Percentiles rank a stretch among this genome's conserved stretches.
Conservation (phyloP, 352 stramenopile species). For the Globisporangium camurandrum region DNA sequence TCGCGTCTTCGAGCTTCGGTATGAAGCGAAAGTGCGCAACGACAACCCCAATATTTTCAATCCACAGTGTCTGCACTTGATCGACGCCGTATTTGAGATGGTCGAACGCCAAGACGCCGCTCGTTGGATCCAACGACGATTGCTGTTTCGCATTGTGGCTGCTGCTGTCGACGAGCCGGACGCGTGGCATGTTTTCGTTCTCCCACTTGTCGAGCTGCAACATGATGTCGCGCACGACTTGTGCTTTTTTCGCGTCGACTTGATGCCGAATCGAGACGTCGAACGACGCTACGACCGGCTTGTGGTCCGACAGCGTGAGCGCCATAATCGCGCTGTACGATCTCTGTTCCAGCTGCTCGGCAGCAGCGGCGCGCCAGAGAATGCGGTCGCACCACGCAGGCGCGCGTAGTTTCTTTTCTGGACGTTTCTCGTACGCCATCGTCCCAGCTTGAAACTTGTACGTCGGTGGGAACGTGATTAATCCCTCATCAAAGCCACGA, state of each 20-base stretch:
- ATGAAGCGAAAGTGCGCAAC: constrained; percentile 94
- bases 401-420: constrained; percentile 98
- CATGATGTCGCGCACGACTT: constrained; percentile 92
- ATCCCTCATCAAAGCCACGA: constrained; percentile 86
- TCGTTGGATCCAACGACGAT: constrained; percentile 31
- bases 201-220: constrained; percentile 94
- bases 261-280: constrained; percentile 90
- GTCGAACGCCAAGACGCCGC: constrained; percentile 52
- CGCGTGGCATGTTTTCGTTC: constrained; percentile 93
- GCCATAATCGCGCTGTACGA: constrained; percentile 87
- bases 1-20: constrained; percentile 78
- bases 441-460: constrained; percentile 98
- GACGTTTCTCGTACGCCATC: constrained; percentile 93
- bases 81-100: constrained; percentile 58
- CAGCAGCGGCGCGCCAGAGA: constrained; percentile 66
- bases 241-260: constrained; percentile 83
- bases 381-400: constrained; percentile 95
- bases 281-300: constrained; percentile 94
- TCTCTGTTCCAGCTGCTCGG: constrained; percentile 44
- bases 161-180: constrained; percentile 81
- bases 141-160: too few species aligned
- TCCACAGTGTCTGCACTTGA: constrained; percentile 49
- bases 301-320: constrained; percentile 97
- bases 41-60: constrained; percentile 91
- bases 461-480: constrained; percentile 90